These are phyloP conservation scores for Lentithecium fluviatile DNA, from an alignment of 495 filamentous ascomycete genomes.

Conservation along the genomic window DNA sequence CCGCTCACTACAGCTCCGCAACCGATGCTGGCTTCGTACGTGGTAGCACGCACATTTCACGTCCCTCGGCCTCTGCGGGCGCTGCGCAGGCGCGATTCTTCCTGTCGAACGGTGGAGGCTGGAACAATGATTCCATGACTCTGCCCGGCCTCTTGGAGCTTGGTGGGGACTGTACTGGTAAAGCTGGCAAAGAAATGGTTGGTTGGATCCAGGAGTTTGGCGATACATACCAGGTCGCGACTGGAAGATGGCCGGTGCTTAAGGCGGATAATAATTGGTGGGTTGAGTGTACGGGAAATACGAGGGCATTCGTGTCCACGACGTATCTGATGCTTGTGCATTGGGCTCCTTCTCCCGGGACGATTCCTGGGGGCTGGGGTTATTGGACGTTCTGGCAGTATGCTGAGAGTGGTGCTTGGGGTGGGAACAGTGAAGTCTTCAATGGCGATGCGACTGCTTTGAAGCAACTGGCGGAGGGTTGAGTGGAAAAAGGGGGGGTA, in stretches of 20 bases:
- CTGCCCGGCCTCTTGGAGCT: slow-evolving; percentile 60
- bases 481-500: too few relatives aligned
- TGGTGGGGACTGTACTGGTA: slow-evolving; percentile 35
- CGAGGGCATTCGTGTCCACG: slow-evolving; percentile 50
- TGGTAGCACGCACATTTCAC: slow-evolving; percentile 66
- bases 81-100: slow-evolving; percentile 60
- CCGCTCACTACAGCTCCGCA: slow-evolving; percentile 55
- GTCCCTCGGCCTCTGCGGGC: slow-evolving; percentile 51
- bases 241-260: slow-evolving; percentile 58
- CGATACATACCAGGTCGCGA: slow-evolving; percentile 53
- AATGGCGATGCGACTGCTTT: slow-evolving; percentile 29
- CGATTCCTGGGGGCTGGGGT: slow-evolving; percentile 59
- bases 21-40: slow-evolving; percentile 58
- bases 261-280: slow-evolving; percentile 65
- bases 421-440: slow-evolving; percentile 36
- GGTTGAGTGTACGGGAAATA: slow-evolving; percentile 59
- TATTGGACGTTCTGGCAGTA: slow-evolving; percentile 48
- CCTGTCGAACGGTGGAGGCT: slow-evolving; percentile 61
- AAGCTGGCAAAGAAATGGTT: slow-evolving; percentile 55
- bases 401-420: slow-evolving; percentile 28
- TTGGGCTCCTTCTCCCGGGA: slow-evolving; percentile 51
- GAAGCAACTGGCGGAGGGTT: slow-evolving; percentile 26
- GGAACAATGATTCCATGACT: slow-evolving; percentile 60
- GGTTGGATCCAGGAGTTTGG: slow-evolving; percentile 62
- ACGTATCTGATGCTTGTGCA: slow-evolving; percentile 60